A percentile compares a stretch with the other conserved stretches of the same genome.
phyloP scores from a whole-genome alignment of 2,329 filamentous ascomycete species.

The Fusarium nisikadoi region DNA sequence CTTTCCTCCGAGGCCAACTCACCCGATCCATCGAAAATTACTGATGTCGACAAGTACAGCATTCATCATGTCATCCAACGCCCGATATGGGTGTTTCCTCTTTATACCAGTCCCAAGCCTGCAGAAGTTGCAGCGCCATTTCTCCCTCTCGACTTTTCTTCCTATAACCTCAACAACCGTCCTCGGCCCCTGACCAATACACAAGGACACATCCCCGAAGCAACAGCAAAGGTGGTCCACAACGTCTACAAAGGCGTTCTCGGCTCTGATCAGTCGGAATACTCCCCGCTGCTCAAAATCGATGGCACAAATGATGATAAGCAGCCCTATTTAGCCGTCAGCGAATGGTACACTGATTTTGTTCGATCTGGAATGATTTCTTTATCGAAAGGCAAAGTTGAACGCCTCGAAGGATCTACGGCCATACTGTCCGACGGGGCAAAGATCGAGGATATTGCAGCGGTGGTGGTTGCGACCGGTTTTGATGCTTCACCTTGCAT shows the following conservation, averaged over 20 bases:
- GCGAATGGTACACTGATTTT: constrained; percentile 78
- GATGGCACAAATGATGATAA: constrained; percentile 54
- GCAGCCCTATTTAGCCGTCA: constrained; percentile 75
- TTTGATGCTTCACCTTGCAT: constrained; percentile 74
- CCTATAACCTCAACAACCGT: constrained; percentile 75
- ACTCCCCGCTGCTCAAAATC: constrained; percentile 56
- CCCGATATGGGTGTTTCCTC: constrained; percentile 78
- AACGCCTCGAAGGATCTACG: constrained; percentile 49
- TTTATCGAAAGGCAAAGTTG: constrained; percentile 59
- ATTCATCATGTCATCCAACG: constrained; percentile 76
- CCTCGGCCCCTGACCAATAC: constrained; percentile 68
- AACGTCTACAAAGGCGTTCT: constrained; percentile 59
- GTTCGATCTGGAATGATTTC: constrained; percentile 72
- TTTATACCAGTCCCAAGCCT: constrained; percentile 64
- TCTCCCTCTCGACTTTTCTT: constrained; percentile 76
- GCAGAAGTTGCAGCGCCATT: constrained; percentile 66
- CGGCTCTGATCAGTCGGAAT: constrained; percentile 65
- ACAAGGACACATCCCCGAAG: constrained; percentile 71
- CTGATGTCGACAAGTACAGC: constrained; percentile 60
- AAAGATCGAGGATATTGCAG: constrained; percentile 66
- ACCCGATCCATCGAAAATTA: constrained; percentile 55
- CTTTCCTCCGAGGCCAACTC: constrained; percentile 72
- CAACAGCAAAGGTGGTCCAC: constrained; percentile 66
- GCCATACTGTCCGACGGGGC: constrained; percentile 48
- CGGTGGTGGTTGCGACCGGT: constrained; percentile 79